Conservation (phyloP, 2,329 filamentous ascomycete species). For the Beauveria medogensis region DNA sequence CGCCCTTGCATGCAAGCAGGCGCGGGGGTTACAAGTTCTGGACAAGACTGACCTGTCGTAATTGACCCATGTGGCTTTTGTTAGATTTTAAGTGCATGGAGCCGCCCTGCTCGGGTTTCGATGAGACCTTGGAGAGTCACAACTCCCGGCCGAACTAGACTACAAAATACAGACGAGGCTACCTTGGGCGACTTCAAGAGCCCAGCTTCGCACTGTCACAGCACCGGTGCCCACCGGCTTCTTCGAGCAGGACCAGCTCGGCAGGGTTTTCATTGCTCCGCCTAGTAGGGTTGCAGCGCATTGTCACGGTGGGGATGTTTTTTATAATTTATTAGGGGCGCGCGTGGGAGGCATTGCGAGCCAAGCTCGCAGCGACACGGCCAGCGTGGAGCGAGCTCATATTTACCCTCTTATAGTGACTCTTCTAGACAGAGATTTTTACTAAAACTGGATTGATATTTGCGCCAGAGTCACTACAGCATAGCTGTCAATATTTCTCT, state of each 20-base stretch:
- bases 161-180: not conserved
- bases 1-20: conserved; percentile 6
- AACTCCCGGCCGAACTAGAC: not conserved
- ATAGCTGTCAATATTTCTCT: not conserved
- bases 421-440: not conserved
- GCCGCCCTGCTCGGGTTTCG: not conserved
- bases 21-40: not conserved
- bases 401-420: not conserved
- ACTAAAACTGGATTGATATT: not conserved
- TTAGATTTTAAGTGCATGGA: not conserved
- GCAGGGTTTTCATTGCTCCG: not conserved
- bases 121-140: not conserved
- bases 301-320: not conserved
- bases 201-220: not conserved
- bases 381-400: not conserved
- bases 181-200: not conserved
- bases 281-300: not conserved
- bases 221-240: not conserved
- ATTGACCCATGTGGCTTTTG: conserved; percentile 4
- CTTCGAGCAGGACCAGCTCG: not conserved
- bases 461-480: not conserved
- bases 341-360: not conserved
- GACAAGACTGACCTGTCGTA: conserved; percentile 6
- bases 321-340: not conserved
- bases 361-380: not conserved